Evolutionary conservation across 2,329 filamentous ascomycete species (phyloP).

Genomic region (Phialophora expanda): DNA sequence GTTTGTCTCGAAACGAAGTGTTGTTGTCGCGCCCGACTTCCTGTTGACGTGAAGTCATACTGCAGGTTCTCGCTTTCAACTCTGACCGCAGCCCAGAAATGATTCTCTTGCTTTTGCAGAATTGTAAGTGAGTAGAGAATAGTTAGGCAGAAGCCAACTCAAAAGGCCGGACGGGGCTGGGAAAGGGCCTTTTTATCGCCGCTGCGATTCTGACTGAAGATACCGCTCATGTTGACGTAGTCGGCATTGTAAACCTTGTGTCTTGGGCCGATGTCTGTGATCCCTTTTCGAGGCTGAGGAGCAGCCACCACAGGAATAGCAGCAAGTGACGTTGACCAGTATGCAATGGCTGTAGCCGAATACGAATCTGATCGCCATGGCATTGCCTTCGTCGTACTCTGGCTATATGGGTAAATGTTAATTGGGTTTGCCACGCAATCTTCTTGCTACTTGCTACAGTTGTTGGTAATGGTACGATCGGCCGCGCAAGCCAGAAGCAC

Average conservation of each 20-base stretch:
- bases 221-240: no score
- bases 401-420: neutral
- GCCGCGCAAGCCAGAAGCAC: conserved; percentile 5
- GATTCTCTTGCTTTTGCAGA: neutral
- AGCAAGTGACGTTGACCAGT: neutral
- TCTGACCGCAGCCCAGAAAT: neutral
- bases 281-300: no score
- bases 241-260: no score
- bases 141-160: no score
- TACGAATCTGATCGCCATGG: neutral
- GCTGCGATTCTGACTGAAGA: no score
- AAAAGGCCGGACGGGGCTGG: no score
- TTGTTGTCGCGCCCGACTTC: neutral
- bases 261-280: no score
- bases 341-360: neutral
- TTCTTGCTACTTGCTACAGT: neutral
- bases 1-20: neutral
- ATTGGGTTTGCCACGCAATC: conserved; percentile 13
- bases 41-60: neutral
- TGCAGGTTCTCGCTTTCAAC: no score
- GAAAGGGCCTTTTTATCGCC: no score
- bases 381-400: neutral
- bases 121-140: no score
- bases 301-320: neutral
- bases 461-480: conserved; percentile 2